A percentile compares a stretch with the other conserved stretches of the same genome.
Conservation (phyloP, 2,329 filamentous ascomycete genomes). For the Penicillium sp. region DNA sequence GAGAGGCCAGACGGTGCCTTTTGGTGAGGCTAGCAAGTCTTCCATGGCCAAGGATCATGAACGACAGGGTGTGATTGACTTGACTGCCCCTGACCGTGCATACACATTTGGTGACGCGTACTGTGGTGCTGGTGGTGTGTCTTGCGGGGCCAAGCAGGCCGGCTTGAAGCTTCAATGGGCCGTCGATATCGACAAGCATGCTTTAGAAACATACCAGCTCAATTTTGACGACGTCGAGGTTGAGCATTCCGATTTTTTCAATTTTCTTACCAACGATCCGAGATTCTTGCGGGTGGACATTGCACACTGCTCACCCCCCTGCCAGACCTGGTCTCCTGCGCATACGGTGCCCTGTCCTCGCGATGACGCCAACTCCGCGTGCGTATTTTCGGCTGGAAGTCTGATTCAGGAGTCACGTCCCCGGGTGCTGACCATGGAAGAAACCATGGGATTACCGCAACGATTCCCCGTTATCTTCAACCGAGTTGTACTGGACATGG, state of each 20-base stretch:
- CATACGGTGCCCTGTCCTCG: constrained; percentile 59
- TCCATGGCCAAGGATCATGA: constrained; percentile 1
- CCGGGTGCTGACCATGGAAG: constrained; percentile 71
- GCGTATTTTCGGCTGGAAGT: constrained; percentile 47
- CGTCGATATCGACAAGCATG: constrained; percentile 60
- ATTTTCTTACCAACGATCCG: constrained; percentile 35
- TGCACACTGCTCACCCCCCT: constrained; percentile 73
- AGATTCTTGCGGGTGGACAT: constrained; percentile 58
- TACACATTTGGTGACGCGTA: constrained; percentile 72
- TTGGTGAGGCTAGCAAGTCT: constrained; percentile 23
- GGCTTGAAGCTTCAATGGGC: constrained; percentile 61
- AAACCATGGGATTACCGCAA: constrained; percentile 67
- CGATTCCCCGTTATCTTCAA: constrained; percentile 57
- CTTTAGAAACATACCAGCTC: constrained; percentile 55
- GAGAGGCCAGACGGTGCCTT: constrained; percentile 32
- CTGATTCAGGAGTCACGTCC: constrained; percentile 61
- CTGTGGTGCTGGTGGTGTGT: constrained; percentile 69
- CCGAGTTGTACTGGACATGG: constrained; percentile 62
- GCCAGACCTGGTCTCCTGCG: constrained; percentile 70
- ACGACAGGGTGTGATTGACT: constrained; percentile 17
- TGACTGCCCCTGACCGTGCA: constrained; percentile 25
- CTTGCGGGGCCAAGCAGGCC: constrained; percentile 58
- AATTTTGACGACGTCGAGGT: constrained; percentile 53
- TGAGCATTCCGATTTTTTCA: constrained; percentile 46
- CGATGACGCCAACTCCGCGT: constrained; percentile 66